Percentiles rank a stretch among this genome's conserved stretches.
These are phyloP conservation scores for Zygosaccharomyces pseudobailii DNA, from an alignment of 1,139 yeast genomes.

Conservation along the genomic window DNA sequence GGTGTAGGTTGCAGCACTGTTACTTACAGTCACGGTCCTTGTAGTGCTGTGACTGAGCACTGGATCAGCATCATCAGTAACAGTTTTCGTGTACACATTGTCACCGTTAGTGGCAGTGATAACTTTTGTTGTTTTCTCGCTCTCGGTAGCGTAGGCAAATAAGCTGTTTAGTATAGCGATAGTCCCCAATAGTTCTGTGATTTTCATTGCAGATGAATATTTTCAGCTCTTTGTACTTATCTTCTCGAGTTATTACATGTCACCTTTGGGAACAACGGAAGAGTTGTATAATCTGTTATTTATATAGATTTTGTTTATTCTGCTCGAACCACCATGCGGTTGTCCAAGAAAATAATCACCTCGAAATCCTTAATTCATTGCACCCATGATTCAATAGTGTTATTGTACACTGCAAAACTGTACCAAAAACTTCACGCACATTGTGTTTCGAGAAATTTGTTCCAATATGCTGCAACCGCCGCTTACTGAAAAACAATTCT, in stretches of 20 bases:
- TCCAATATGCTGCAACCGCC: not conserved
- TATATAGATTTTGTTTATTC: not conserved
- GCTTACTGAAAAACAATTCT: not conserved
- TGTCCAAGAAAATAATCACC: too few species aligned
- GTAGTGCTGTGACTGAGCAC: constrained; percentile 7
- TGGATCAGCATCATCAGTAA: constrained; percentile 7
- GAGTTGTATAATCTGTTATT: not conserved
- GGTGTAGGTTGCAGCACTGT: constrained; percentile 5
- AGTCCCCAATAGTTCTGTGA: not conserved
- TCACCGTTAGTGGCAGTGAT: constrained; percentile 6
- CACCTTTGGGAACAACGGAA: not conserved
- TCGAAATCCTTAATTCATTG: too few species aligned
- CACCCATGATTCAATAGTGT: too few species aligned
- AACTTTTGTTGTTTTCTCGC: constrained; percentile 4
- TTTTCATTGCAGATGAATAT: not conserved
- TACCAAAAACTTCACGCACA: not conserved
- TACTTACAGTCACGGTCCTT: constrained; percentile 5
- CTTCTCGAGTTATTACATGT: not conserved
- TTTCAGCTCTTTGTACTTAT: not conserved
- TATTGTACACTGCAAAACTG: too few species aligned
- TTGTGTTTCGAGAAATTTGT: not conserved
- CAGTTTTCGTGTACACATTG: constrained; percentile 6
- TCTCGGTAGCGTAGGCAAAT: not conserved
- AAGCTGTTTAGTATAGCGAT: not conserved
- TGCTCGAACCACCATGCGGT: too few species aligned